Evolutionary conservation across 2,329 filamentous ascomycete species (phyloP).

Genomic region (Sarocladium strictum): DNA sequence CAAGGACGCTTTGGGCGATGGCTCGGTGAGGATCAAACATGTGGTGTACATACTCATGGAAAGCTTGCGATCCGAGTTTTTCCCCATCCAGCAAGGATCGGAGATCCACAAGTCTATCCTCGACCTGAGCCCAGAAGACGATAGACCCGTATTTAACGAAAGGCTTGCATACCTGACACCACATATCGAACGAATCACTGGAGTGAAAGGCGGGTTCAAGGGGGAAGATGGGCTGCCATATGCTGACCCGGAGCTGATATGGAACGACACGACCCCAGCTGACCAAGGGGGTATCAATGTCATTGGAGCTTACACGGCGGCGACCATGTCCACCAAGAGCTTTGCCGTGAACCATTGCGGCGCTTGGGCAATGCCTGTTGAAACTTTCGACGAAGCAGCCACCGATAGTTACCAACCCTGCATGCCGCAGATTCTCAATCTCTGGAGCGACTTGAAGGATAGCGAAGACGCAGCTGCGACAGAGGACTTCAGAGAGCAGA

Average conservation of each 20-base stretch:
- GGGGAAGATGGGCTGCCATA: slow-evolving; percentile 12
- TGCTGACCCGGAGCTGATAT: slow-evolving; percentile 2
- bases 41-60: slow-evolving; percentile 29
- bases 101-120: slow-evolving; percentile 21
- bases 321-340: slow-evolving; percentile 31
- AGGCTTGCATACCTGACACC: slow-evolving; percentile 18
- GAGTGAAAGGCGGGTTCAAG: slow-evolving; percentile 14
- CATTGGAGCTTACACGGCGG: slow-evolving; percentile 25
- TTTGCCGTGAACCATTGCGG: slow-evolving; percentile 28
- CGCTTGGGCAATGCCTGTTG: slow-evolving; percentile 25
- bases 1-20: slow-evolving; percentile 12
- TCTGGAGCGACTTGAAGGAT: slow-evolving; percentile 16
- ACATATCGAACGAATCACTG: slow-evolving; percentile 19
- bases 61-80: slow-evolving; percentile 25
- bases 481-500: slow-evolving; percentile 13
- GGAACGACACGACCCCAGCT: slow-evolving; percentile 14
- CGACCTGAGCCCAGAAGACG: slow-evolving; percentile 17
- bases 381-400: slow-evolving; percentile 28
- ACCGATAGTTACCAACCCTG: slow-evolving; percentile 32
- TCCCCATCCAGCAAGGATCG: slow-evolving; percentile 27
- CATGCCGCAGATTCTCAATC: slow-evolving; percentile 21
- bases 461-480: slow-evolving; percentile 1
- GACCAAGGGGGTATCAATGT: slow-evolving; percentile 27
- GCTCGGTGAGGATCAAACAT: slow-evolving; percentile 27
- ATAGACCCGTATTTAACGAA: slow-evolving; percentile 19